Conservation (phyloP, 345 rosid species). For the Sapria himalayana region DNA sequence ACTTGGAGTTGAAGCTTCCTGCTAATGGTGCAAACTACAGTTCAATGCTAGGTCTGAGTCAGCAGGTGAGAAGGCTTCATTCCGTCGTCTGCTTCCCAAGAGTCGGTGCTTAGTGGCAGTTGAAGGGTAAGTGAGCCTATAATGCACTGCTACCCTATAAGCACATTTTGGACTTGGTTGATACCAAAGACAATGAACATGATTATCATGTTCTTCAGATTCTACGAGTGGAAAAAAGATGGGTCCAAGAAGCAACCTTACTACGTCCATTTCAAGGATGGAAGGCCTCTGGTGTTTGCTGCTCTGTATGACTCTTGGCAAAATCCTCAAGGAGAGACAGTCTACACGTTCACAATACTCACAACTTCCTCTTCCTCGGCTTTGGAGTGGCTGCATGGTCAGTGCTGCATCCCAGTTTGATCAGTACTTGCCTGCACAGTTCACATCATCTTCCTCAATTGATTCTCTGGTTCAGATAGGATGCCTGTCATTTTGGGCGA, state of each 20-base stretch:
- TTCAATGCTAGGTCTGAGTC: slow-evolving; percentile 94
- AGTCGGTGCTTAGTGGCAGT: slow-evolving; percentile 55
- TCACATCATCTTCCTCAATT: not conserved
- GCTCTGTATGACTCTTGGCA: slow-evolving; percentile 78
- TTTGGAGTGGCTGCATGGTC: slow-evolving; percentile 73
- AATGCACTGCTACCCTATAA: too few species aligned
- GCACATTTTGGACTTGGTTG: too few species aligned
- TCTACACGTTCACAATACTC: slow-evolving; percentile 53
- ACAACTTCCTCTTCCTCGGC: slow-evolving; percentile 59
- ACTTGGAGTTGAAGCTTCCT: not conserved
- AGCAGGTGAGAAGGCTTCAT: slow-evolving; percentile 57
- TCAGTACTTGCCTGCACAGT: not conserved
- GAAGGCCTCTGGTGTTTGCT: slow-evolving; percentile 74
- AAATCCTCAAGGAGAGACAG: slow-evolving; percentile 48
- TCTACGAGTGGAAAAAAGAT: slow-evolving; percentile 93
- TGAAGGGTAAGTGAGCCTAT: slow-evolving; percentile 58
- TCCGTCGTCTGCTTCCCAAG: slow-evolving; percentile 71
- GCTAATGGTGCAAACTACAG: slow-evolving; percentile 18
- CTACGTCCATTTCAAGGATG: slow-evolving; percentile 70
- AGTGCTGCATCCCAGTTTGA: slow-evolving; percentile 11
- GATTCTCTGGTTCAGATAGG: slow-evolving; percentile 28
- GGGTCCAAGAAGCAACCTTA: slow-evolving; percentile 83
- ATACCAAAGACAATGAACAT: too few species aligned
- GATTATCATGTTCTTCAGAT: slow-evolving; percentile 41
- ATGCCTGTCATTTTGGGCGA: slow-evolving; percentile 79